Evolutionary conservation across 805 yeast species (phyloP).

Genomic region (Wickerhamomyces subpelliculosus): DNA sequence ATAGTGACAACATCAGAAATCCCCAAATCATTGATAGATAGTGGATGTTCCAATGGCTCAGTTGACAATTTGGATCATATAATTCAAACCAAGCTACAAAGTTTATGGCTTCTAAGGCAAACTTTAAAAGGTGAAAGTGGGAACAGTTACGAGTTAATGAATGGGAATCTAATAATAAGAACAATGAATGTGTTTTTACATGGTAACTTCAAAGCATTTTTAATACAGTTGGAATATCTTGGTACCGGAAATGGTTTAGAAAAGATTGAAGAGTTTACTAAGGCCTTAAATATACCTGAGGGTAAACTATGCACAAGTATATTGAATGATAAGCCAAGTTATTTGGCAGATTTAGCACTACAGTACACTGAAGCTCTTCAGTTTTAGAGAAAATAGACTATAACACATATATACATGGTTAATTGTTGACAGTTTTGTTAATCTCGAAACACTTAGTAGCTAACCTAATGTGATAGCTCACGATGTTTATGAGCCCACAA

Average conservation of each 20-base stretch:
- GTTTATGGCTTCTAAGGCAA: slow-evolving; percentile 67
- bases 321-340: slow-evolving; percentile 17
- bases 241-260: slow-evolving; percentile 4
- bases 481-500: too few species aligned
- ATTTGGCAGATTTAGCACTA: slow-evolving; percentile 7
- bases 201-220: slow-evolving; percentile 65
- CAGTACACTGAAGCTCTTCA: slow-evolving; percentile 6
- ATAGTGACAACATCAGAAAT: slow-evolving; percentile 21
- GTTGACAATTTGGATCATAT: slow-evolving; percentile 53
- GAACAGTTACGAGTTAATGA: slow-evolving; percentile 47
- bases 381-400: not conserved
- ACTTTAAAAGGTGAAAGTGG: slow-evolving; percentile 73
- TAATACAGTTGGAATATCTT: slow-evolving; percentile 41
- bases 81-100: slow-evolving; percentile 50
- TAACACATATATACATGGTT: too few species aligned
- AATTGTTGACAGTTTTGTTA: too few species aligned
- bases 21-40: slow-evolving; percentile 28
- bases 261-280: slow-evolving; percentile 19
- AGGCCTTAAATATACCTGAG: slow-evolving; percentile 31
- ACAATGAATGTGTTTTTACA: slow-evolving; percentile 69
- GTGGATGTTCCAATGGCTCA: slow-evolving; percentile 48
- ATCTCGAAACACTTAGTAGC: too few species aligned
- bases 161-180: slow-evolving; percentile 37
- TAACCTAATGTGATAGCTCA: too few species aligned
- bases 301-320: slow-evolving; percentile 30